phyloP scores from a whole-genome alignment of 208 protist species.

The Lotmaria passim region DNA sequence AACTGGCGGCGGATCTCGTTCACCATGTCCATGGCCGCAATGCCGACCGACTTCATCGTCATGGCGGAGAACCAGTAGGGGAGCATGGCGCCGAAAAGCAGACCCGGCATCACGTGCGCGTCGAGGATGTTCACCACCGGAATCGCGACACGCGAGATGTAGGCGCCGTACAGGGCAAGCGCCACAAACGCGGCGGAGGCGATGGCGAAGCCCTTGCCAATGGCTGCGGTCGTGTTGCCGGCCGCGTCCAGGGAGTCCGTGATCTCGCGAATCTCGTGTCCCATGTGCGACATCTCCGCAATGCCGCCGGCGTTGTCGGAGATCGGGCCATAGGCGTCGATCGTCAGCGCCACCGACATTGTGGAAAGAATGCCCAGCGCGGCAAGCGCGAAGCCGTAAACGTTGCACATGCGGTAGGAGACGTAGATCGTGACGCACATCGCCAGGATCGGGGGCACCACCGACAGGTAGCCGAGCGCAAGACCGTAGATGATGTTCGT shows the following conservation, averaged over 20 bases:
- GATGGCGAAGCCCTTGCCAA: conserved; percentile 97
- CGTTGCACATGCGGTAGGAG: conserved; percentile 70
- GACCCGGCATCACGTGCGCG: conserved; percentile 78
- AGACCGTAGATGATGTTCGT: conserved; percentile 96
- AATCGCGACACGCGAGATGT: conserved; percentile 76
- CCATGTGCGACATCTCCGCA: conserved; percentile 92
- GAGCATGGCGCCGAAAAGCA: conserved; percentile 94
- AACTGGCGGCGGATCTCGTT: conserved; percentile 96
- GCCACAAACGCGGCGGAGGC: conserved; percentile 93
- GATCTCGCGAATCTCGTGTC: conserved; percentile 86
- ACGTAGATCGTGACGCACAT: conserved; percentile 90
- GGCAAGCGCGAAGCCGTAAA: conserved; percentile 94
- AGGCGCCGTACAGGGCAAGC: conserved; percentile 94
- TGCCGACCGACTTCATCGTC: conserved; percentile 95
- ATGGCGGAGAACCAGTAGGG: conserved; percentile 96
- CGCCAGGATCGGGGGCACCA: conserved; percentile 86
- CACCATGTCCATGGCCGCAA: conserved; percentile 94
- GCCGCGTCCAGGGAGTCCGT: conserved; percentile 95
- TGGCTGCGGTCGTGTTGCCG: conserved; percentile 96
- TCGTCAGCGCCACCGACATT: conserved; percentile 90
- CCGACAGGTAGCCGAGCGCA: conserved; percentile 93
- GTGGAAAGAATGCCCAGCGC: conserved; percentile 96
- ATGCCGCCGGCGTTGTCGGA: conserved; percentile 96
- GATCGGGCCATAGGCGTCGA: conserved; percentile 96
- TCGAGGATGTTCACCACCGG: conserved; percentile 79